Evolutionary conservation across 1,284 basidiomycete species (phyloP), one percentile per base, ranked within the genome.

Genomic region (Chiua sp.): DNA sequence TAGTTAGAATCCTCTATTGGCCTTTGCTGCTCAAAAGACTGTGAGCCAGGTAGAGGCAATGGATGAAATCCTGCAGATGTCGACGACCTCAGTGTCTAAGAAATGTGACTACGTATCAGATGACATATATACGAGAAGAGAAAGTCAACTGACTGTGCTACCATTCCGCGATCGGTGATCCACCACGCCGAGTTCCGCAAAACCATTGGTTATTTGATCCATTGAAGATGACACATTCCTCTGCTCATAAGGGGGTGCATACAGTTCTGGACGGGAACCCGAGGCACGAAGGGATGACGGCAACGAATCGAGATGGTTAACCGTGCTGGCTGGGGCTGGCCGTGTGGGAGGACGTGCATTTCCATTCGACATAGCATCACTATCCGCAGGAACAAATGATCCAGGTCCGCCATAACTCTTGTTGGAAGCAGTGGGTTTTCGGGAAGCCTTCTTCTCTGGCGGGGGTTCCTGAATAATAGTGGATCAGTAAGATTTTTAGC

Each of bases 341-440:
- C 78, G 74, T 42, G 78, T 59, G n/a, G 66, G 65, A 4, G 65
- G 60, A 55, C 59, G 61, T 12, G 67, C 44, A 56, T 65, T 61
- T 57, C 57, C 56, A 65, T 74, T 70, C 63, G 65, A 62, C 51
- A 68, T 64, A 59, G 73, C 63, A 59, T 58, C 62, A 42, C 83
- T 80, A 33, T 81, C 82, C 22, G 82, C 78, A 2, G 91, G 85
- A 20, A 86, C 78, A 69, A 93, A 93, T 28, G 83, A 84, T 42
- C 92, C 92, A 26, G 88, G 87, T 0, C 92, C 92, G 32, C 85
- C 89, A 66, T 93, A 93, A 57, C 88, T 84, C 55, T 81, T 86
- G 64, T 82, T 83, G 47, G 73, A 75, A 61, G 80, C 81, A 7
- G 81, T 73, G 33, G 79, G 72, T 69, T 84, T 88, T 22, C 80